These are phyloP conservation scores for Cyberlindnera maritima DNA, from an alignment of 805 yeast species.

Conservation along the genomic window DNA sequence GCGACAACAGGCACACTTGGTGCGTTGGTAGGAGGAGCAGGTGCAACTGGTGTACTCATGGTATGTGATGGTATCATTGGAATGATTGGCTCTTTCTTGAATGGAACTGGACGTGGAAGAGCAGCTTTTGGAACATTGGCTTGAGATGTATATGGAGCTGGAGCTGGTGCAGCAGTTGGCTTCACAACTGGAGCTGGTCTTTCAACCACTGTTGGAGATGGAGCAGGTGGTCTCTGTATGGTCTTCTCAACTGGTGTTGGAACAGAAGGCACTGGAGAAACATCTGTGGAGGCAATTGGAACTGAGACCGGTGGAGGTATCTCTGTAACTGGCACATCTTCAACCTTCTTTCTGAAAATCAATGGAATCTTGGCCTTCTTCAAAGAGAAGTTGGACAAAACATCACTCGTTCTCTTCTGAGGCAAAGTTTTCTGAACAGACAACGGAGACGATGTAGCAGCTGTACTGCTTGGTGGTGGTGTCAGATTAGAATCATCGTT, in stretches of 20 bases:
- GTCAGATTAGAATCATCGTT: too few relatives aligned
- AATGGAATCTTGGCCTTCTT: constrained; percentile 28
- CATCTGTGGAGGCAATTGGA: background rate
- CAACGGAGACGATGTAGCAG: background rate
- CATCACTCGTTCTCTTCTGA: constrained; percentile 24
- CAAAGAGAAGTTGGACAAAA: constrained; percentile 21
- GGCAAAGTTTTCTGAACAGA: constrained; percentile 6
- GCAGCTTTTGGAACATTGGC: constrained; percentile 2
- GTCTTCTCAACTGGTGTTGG: background rate
- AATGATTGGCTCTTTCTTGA: constrained; percentile 10
- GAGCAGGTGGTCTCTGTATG: background rate
- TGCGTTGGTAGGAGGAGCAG: background rate
- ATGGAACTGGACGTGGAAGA: constrained; percentile 11
- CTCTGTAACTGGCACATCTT: background rate
- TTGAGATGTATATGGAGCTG: background rate
- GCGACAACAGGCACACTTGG: background rate
- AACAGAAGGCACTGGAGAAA: background rate
- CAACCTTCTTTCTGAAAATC: constrained; percentile 16
- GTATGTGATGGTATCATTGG: background rate
- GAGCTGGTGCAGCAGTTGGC: background rate
- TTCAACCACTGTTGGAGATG: background rate
- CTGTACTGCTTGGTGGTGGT: background rate
- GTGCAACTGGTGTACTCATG: background rate
- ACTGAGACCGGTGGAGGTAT: background rate
- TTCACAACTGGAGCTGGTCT: background rate